Percentiles rank a stretch among this genome's conserved stretches.
These are phyloP conservation scores for Trichosporon asahii DNA, from an alignment of 1,284 basidiomycete genomes.

Conservation along the genomic window DNA sequence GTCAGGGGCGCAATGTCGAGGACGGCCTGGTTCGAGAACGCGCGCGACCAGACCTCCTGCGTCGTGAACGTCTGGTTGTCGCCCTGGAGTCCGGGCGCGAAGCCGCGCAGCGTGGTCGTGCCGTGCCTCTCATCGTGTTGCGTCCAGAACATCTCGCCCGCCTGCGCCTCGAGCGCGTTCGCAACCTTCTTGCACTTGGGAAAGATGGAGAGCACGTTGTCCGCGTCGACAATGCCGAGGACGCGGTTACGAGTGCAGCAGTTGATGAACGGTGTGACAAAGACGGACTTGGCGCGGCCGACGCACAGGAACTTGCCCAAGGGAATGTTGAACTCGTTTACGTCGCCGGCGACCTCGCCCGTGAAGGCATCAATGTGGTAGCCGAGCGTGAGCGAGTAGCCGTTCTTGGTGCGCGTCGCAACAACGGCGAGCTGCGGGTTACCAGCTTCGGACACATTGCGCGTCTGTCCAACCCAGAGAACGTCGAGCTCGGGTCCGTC, in stretches of 20 bases:
- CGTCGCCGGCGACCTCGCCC: constrained; percentile 56
- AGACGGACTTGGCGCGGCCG: constrained; percentile 35
- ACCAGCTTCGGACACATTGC: constrained; percentile 37
- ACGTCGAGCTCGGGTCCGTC: constrained; percentile 39
- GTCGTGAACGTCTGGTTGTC: constrained; percentile 16
- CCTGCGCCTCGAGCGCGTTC: constrained; percentile 30
- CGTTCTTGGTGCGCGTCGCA: constrained; percentile 25
- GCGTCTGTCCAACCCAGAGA: constrained; percentile 37
- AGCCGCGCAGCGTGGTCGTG: constrained; percentile 20
- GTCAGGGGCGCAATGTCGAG: constrained; percentile 28
- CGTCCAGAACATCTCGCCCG: constrained; percentile 37
- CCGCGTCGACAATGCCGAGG: constrained; percentile 40
- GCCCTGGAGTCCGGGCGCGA: constrained; percentile 13
- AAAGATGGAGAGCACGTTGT: constrained; percentile 43
- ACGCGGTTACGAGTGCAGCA: constrained; percentile 43
- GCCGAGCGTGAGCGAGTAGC: constrained; percentile 57
- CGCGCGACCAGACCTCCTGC: constrained; percentile 59
- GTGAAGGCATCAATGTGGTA: constrained; percentile 77
- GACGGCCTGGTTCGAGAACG: constrained; percentile 60
- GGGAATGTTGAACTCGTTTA: constrained; percentile 31
- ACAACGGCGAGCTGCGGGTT: constrained; percentile 43
- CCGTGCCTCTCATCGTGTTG: constrained; percentile 22
- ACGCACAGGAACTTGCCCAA: constrained; percentile 37
- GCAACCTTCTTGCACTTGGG: constrained; percentile 49
- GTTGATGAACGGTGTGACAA: constrained; percentile 45